Base-by-base conservation (phyloP, 1,284 basidiomycete genomes). In the Microbotryum lychnidis-dioicae region DNA sequence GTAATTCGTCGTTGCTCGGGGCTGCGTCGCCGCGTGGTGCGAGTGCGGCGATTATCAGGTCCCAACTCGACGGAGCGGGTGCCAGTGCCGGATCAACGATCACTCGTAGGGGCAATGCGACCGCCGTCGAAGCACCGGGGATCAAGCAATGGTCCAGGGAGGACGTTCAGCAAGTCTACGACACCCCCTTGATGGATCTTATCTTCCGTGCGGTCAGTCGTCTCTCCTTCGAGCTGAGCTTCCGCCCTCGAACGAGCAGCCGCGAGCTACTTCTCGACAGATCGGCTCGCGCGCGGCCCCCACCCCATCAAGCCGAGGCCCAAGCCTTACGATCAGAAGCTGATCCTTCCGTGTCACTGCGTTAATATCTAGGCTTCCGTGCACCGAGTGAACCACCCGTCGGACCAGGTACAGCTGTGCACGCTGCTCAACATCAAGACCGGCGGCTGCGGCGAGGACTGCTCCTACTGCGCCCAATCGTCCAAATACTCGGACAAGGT, bases 401-500 rank as follows among this genome's bases (percentile, higher is more conserved):
- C 91, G 44, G 82, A 78, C 69, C 89, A 94, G 77, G 84, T 98
- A 44, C 94, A 98, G 78, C 82, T 98, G 27, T 97, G 93, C 74
- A 69, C 94, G 2, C 82, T 98, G 37, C 93, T 97, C 89, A 98
- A 97, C 76, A 98, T 98, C 77, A 98, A 98, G 78, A 93, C 73
- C 48, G 91, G 92, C 52, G 94, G 94, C 67, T 98, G 94, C 73
- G 84, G 87, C 53, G 94, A 98, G 78, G 91, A 98, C 76, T 98
- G 94, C 79, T 93, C 91, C 58, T 98, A 98, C 79, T 98, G 94
- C 76, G 96, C 94, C 29, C 94, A 98, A 76, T 96, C 91, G 14
- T 91, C 89, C 50, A 84, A 86, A 58, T 91, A 98, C 79, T 64
- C 66, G 4, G 58, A 64, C 50, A 82, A 86, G 29, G 97, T 94